These are phyloP conservation scores for Gentiana straminea DNA, from an alignment of 257 asterid species.

Conservation along the genomic window DNA sequence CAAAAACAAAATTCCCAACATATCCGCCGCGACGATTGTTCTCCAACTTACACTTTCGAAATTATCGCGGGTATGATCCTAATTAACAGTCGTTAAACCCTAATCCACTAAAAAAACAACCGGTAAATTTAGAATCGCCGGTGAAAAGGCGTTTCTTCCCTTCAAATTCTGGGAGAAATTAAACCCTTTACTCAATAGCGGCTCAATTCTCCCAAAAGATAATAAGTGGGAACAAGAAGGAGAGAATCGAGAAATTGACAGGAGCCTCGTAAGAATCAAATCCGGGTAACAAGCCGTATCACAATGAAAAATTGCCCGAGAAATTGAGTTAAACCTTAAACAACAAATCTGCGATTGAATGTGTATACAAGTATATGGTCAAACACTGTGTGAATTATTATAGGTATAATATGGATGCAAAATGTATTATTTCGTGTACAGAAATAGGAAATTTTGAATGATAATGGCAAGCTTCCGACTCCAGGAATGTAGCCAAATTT, in stretches of 20 bases:
- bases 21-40: neutral
- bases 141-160: neutral
- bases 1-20: neutral
- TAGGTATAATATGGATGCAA: neutral
- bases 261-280: neutral
- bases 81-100: conserved; percentile 16
- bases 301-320: neutral
- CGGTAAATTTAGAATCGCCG: conserved; percentile 7
- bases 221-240: neutral
- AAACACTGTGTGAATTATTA: neutral
- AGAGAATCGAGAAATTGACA: neutral
- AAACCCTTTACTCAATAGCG: neutral
- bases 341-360: neutral
- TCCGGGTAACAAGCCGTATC: too few species aligned
- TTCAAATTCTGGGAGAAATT: neutral
- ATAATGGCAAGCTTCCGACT: conserved; percentile 41
- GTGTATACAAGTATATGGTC: neutral
- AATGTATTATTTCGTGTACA: neutral
- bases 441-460: conserved; percentile 5
- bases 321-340: neutral
- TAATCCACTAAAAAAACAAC: conserved; percentile 11
- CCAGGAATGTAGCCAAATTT: conserved; percentile 43
- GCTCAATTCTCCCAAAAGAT: neutral
- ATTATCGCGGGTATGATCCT: conserved; percentile 3
- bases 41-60: neutral